phyloP scores from a whole-genome alignment of 2,329 filamentous ascomycete species.

The Alternaria sp. region DNA sequence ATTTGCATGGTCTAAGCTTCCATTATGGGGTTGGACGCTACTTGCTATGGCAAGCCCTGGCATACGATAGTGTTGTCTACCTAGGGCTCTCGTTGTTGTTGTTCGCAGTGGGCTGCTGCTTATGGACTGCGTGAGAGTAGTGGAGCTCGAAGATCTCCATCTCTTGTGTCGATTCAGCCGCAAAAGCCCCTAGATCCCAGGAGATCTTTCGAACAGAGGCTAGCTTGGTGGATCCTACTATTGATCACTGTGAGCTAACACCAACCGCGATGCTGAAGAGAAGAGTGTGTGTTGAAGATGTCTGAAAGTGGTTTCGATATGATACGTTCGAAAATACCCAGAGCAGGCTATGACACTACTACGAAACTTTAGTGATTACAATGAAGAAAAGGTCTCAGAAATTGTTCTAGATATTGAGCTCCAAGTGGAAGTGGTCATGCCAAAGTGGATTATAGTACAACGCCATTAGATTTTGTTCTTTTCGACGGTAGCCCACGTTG shows the following conservation, averaged over 20 bases:
- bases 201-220: conserved; percentile 1
- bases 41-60: neutral
- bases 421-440: neutral
- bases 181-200: neutral
- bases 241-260: neutral
- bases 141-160: conserved; percentile 2
- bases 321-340: neutral
- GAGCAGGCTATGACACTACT: neutral
- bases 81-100: neutral
- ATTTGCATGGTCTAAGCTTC: neutral
- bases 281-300: neutral
- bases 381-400: neutral
- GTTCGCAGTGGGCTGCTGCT: neutral
- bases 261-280: neutral
- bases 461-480: neutral
- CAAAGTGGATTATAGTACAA: neutral
- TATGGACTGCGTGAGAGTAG: neutral
- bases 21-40: neutral
- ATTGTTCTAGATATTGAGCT: neutral
- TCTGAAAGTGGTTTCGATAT: neutral
- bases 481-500: neutral
- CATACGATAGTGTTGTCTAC: neutral
- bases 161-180: conserved; percentile 3
- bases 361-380: neutral
- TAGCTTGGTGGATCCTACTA: neutral